phyloP scores from a whole-genome alignment of 208 protist species.

The Crithidia bombi region DNA sequence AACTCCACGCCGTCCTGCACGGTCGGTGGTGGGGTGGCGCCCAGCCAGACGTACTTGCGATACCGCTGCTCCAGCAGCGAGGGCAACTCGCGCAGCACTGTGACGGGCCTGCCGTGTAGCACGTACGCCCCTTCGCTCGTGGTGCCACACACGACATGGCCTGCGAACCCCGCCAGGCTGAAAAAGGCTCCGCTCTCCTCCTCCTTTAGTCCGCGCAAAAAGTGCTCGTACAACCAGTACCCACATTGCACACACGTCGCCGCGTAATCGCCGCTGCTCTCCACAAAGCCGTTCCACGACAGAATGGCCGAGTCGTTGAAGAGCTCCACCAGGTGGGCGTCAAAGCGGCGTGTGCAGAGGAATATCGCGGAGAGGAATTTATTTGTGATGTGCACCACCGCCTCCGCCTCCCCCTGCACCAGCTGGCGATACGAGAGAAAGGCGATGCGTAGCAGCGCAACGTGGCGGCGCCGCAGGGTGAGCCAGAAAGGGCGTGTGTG shows the following conservation, averaged over 20 bases:
- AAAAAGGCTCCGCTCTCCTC: slow-evolving; percentile 24
- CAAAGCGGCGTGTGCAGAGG: slow-evolving; percentile 27
- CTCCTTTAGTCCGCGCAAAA: not conserved
- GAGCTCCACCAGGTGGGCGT: slow-evolving; percentile 37
- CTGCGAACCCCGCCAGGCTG: slow-evolving; percentile 12
- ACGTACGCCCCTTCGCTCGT: slow-evolving; percentile 17
- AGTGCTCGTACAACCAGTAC: slow-evolving; percentile 11
- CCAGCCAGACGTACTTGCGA: slow-evolving; percentile 22
- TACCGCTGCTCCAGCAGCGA: slow-evolving; percentile 19
- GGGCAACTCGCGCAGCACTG: slow-evolving; percentile 19
- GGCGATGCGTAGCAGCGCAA: slow-evolving; percentile 7
- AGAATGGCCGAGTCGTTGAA: slow-evolving; percentile 45
- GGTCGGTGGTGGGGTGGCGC: not conserved
- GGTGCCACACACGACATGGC: slow-evolving; percentile 24
- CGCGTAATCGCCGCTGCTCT: slow-evolving; percentile 10
- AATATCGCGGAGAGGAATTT: slow-evolving; percentile 45
- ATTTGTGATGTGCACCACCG: slow-evolving; percentile 20
- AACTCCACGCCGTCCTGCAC: not conserved
- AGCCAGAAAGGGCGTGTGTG: not conserved
- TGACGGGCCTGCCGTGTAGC: slow-evolving; percentile 9
- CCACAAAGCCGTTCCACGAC: slow-evolving; percentile 45
- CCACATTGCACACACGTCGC: slow-evolving; percentile 23
- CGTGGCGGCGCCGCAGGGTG: slow-evolving; percentile 16
- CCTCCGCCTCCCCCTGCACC: slow-evolving; percentile 2
- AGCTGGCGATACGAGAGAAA: slow-evolving; percentile 12